Evolutionary conservation across 345 rosid species (phyloP).

Genomic region (Citrus sinensis): DVS_A1.0 CM039165.1:25469001-25469500

Average conservation of each 20-base stretch:
- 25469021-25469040: slow-evolving; percentile 43
- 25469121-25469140: slow-evolving; percentile 27
- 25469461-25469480: too few relatives aligned
- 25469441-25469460: too few relatives aligned
- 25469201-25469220: neutral
- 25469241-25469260: neutral
- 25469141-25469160: slow-evolving; percentile 29
- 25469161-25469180: slow-evolving; percentile 29
- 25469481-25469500: too few relatives aligned
- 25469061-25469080: slow-evolving; percentile 29
- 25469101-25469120: slow-evolving; percentile 19
- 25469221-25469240: neutral
- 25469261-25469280: neutral
- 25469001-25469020: slow-evolving; percentile 23
- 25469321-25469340: too few relatives aligned
- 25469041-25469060: slow-evolving; percentile 38
- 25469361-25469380: too few relatives aligned
- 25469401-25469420: too few relatives aligned
- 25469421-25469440: too few relatives aligned
- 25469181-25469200: neutral
- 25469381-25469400: too few relatives aligned
- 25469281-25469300: too few relatives aligned
- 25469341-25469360: too few relatives aligned
- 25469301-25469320: too few relatives aligned
- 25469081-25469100: slow-evolving; percentile 24